These are phyloP conservation scores for Candida tallmaniae DNA, from an alignment of 805 yeast species.

Conservation along the genomic window DNA sequence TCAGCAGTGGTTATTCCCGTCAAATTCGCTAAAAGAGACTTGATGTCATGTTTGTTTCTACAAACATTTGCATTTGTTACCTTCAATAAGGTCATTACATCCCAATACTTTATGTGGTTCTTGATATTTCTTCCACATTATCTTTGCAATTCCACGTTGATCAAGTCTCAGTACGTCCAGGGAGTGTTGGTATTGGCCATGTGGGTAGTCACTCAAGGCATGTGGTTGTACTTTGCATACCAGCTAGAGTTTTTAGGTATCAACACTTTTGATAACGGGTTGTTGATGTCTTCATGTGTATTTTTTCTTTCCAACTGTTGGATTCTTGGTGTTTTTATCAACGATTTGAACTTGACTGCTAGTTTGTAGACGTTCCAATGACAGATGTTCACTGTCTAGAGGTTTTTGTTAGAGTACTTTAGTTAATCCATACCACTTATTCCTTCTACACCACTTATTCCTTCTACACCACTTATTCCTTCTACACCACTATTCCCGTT, in stretches of 20 bases:
- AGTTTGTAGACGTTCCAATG: no score
- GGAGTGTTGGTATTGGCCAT: conserved; percentile 41
- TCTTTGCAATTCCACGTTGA: conserved; percentile 42
- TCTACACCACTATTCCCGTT: background rate
- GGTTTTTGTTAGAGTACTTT: no score
- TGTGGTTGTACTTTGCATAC: conserved; percentile 79
- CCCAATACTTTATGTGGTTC: conserved; percentile 96
- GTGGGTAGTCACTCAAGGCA: conserved; percentile 71
- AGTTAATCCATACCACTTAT: background rate
- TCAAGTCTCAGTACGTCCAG: conserved; percentile 15
- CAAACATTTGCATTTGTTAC: conserved; percentile 43
- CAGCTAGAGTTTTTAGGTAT: conserved; percentile 74
- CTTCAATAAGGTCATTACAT: conserved; percentile 65
- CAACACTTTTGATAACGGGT: conserved; percentile 55
- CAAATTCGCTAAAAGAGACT: conserved; percentile 25
- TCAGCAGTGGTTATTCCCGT: conserved; percentile 59
- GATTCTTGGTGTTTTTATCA: conserved; percentile 54
- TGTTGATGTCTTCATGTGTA: conserved; percentile 49
- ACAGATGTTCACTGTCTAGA: no score
- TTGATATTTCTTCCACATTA: conserved; percentile 77
- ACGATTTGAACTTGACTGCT: conserved; percentile 14
- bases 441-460: background rate
- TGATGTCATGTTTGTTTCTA: conserved; percentile 31
- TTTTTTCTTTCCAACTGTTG: conserved; percentile 63
- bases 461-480: background rate